phyloP scores from a whole-genome alignment of 495 filamentous ascomycete species.

The Polyplosphaeria fusca region DNA sequence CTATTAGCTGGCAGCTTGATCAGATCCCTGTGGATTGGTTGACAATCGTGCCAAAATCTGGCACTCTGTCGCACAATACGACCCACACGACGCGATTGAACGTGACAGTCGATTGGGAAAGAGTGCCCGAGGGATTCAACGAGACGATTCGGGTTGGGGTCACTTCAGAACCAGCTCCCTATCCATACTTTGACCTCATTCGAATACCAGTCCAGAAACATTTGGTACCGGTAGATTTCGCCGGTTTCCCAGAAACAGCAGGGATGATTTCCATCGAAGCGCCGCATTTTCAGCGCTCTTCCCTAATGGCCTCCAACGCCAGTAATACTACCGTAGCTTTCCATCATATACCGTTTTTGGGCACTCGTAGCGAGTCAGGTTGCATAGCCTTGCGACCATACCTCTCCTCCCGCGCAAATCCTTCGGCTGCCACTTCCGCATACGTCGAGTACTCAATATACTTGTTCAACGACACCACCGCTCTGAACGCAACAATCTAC shows the following conservation, averaged over 20 bases:
- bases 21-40: conserved; percentile 14
- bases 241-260: conserved; percentile 15
- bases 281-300: conserved; percentile 17
- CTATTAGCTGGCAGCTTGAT: conserved; percentile 10
- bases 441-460: conserved; percentile 17
- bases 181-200: conserved; percentile 20
- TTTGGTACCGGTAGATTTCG: conserved; percentile 6
- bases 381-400: conserved; percentile 13
- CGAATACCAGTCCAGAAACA: conserved; percentile 17
- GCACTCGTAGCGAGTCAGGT: conserved; percentile 15
- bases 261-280: conserved; percentile 18
- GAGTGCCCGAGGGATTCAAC: conserved; percentile 14
- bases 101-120: conserved; percentile 13
- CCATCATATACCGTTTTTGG: conserved; percentile 10
- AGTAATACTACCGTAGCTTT: conserved; percentile 7
- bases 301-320: no score
- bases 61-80: conserved; percentile 6
- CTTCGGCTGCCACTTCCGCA: conserved; percentile 4
- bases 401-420: neutral
- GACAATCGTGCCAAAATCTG: conserved; percentile 7
- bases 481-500: conserved; percentile 21
- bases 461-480: neutral
- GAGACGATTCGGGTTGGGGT: conserved; percentile 11
- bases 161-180: conserved; percentile 9
- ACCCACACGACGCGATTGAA: conserved; percentile 16